Percentiles rank a stretch among this genome's conserved stretches.
Evolutionary conservation across 768 basidiomycete genomes (phyloP).

Genomic region (Boletus barrowsii): DNA sequence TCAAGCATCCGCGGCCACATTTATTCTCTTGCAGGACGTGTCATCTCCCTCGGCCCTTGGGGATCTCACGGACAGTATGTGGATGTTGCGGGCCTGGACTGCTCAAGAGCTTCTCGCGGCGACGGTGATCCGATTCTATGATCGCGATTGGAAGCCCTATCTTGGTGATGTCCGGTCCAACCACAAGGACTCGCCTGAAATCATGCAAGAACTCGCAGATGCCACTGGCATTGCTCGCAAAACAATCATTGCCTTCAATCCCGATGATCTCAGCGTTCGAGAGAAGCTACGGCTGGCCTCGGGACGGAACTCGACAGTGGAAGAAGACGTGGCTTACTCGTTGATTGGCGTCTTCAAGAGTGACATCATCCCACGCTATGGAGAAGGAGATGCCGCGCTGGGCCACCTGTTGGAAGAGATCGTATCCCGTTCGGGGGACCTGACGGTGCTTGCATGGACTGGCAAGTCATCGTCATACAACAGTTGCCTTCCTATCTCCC

Average conservation of each 20-base stretch:
- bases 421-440: slow-evolving; percentile 4
- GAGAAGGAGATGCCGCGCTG: slow-evolving; percentile 5
- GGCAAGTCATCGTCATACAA: no score
- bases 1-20: slow-evolving; percentile 1
- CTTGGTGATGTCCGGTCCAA: neutral
- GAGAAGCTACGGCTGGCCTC: slow-evolving; percentile 14
- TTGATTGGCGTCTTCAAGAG: slow-evolving; percentile 13
- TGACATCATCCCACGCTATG: slow-evolving; percentile 5
- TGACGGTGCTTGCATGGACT: no score
- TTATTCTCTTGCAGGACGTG: neutral
- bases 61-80: neutral
- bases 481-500: no score
- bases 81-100: slow-evolving; percentile 17
- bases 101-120: slow-evolving; percentile 14
- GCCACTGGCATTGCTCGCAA: slow-evolving; percentile 3
- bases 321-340: slow-evolving; percentile 9
- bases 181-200: slow-evolving; percentile 10
- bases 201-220: slow-evolving; percentile 7
- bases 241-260: slow-evolving; percentile 4
- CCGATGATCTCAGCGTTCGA: slow-evolving; percentile 3
- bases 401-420: slow-evolving; percentile 15
- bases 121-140: slow-evolving; percentile 6
- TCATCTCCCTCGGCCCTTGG: neutral
- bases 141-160: slow-evolving; percentile 10
- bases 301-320: slow-evolving; percentile 1